Base-by-base conservation (phyloP, 345 rosid genomes). In the Angophora floribunda region DNA sequence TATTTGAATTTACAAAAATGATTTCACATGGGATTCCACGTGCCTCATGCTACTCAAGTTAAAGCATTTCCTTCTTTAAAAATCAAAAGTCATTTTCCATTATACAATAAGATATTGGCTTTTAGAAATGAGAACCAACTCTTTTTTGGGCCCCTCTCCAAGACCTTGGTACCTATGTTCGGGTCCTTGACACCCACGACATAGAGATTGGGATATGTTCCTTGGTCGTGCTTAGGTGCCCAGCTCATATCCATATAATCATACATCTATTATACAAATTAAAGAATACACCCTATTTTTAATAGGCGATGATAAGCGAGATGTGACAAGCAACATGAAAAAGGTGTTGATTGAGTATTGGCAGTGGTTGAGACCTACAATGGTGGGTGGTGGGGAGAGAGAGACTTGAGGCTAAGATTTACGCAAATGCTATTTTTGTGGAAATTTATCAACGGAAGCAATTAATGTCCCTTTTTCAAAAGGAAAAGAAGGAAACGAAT, bases 221-320 rank as follows among this genome's bases (percentile, higher is more conserved):
- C 2, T 3, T 3, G 4, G 10, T 0, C 21, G 5, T 0, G 2
- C 11, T 55, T 8, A 11, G 5, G 61, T 17, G 1, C 0, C 61
- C 26, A 0, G 0, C 22, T 55, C n/a, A 57, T 57, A 57, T 57
- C 6, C 3, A 57, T 24, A 4, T 13, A 9, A 24, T 57, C 24
- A 9, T 1, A 57, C n/a, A 4, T 57, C 22, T 57, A 4, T 9
- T 57, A 57, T 24, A 57, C 61, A 55, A 55, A 21, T 57, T 9
- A 24, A 57, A 57, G n/a, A 57, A 24, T 4, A 24, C 63, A 28
- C 9, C 63, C 6, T 57, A 57, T 28, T 4, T 4, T 57, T 57
- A 24, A 57, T 12, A 13, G 6, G 13, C 24, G n/a, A 57, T 2
- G 2, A 63, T 16, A 0, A 17, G 36, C 6, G 5, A n/a, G 75